A percentile compares a stretch with the other conserved stretches of the same genome.
Conservation (phyloP, 352 stramenopile genomes). For the Phytopythium vexans region DNA sequence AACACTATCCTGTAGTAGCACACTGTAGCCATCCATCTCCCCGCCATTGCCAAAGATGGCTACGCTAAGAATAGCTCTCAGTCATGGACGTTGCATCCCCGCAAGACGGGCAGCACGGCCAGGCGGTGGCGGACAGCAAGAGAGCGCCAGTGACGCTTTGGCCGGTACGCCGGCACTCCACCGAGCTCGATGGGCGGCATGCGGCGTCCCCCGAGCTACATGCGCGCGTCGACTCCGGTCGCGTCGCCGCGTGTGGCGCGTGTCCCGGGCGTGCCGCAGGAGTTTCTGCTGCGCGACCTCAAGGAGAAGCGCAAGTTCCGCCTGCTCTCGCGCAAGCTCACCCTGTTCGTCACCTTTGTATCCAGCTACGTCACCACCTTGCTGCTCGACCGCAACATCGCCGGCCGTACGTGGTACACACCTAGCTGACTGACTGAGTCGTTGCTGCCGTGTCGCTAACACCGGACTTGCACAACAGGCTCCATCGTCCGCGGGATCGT, state of each 20-base stretch:
- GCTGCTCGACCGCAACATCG: conserved; percentile 70
- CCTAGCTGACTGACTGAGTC: background rate
- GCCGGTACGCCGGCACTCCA: too few relatives aligned
- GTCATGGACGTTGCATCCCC: too few relatives aligned
- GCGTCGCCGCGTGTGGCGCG: conserved; percentile 12
- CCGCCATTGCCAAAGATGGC: background rate
- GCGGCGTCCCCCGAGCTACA: conserved; percentile 42
- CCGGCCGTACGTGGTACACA: conserved; percentile 34
- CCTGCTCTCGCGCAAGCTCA: conserved; percentile 56
- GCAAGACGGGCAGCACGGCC: too few relatives aligned
- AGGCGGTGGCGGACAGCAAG: too few relatives aligned
- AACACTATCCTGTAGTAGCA: background rate
- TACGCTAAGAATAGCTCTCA: background rate
- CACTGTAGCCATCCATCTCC: too few relatives aligned
- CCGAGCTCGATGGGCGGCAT: conserved; percentile 8
- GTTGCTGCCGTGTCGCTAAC: too few relatives aligned
- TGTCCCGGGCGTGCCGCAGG: conserved; percentile 27
- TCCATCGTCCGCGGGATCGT: conserved; percentile 55
- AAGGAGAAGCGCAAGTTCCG: conserved; percentile 74
- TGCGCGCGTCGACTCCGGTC: conserved; percentile 17
- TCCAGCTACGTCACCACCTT: conserved; percentile 56
- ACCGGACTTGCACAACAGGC: conserved; percentile 18
- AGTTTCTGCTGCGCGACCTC: conserved; percentile 56
- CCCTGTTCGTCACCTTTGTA: conserved; percentile 64
- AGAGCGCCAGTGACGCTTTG: too few relatives aligned